Conservation (phyloP, 2,329 filamentous ascomycete genomes). For the Lachnellula hyalina region DNA sequence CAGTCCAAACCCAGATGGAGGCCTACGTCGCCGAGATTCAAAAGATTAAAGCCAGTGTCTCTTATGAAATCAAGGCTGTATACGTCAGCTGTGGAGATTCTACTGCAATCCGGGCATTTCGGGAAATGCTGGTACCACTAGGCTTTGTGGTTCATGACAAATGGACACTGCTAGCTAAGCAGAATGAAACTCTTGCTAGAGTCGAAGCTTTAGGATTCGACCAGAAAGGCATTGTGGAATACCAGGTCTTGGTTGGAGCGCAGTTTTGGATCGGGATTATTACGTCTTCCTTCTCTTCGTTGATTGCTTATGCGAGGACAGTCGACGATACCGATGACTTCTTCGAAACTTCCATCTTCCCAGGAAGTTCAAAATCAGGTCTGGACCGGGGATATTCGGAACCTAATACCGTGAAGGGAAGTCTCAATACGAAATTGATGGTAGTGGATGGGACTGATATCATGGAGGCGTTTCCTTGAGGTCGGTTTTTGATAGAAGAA, state of each 20-base stretch:
- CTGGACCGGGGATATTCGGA: conserved; percentile 1
- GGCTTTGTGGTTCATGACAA: conserved; percentile 13
- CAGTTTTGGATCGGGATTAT: conserved; percentile 11
- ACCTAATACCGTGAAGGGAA: conserved; percentile 5
- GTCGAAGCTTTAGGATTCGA: conserved; percentile 11
- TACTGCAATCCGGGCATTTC: conserved; percentile 9
- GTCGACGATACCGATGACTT: conserved; percentile 7
- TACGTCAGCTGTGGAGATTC: conserved; percentile 12
- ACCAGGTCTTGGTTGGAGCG: conserved; percentile 8
- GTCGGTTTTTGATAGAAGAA: background rate
- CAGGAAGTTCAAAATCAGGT: conserved; percentile 1
- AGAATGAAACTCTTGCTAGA: background rate
- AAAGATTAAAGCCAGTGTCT: background rate
- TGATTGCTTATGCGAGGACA: conserved; percentile 14
- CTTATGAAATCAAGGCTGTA: background rate
- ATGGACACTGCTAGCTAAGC: conserved; percentile 2
- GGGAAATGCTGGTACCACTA: conserved; percentile 2
- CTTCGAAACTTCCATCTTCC: conserved; percentile 10
- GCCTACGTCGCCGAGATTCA: conserved; percentile 8
- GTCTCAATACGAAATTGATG: conserved; percentile 10
- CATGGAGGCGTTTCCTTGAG: conserved; percentile 16
- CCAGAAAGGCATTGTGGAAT: conserved; percentile 15
- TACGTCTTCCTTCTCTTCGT: conserved; percentile 5
- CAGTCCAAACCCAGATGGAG: background rate
- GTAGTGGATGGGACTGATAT: conserved; percentile 12